These are phyloP conservation scores for Penicillium nucicola DNA, from an alignment of 495 filamentous ascomycete genomes.

Conservation along the genomic window DNA sequence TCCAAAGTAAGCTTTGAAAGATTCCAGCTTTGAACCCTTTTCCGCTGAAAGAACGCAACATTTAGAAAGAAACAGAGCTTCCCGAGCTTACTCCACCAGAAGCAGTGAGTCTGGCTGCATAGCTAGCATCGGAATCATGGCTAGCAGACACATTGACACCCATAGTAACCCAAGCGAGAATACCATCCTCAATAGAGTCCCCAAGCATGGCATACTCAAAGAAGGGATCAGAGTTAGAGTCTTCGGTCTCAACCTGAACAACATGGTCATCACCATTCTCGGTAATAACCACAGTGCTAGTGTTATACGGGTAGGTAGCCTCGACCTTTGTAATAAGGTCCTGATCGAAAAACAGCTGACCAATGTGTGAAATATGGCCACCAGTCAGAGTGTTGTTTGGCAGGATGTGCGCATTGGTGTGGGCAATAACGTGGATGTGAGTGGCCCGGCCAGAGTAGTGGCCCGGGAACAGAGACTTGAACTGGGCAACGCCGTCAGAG, in stretches of 20 bases:
- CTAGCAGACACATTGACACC: conserved; percentile 46
- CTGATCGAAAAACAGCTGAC: conserved; percentile 60
- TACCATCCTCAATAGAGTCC: conserved; percentile 47
- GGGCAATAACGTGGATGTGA: conserved; percentile 47
- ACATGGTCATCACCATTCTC: conserved; percentile 49
- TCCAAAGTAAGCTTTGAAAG: no score
- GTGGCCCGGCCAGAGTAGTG: conserved; percentile 50
- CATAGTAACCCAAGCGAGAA: conserved; percentile 55
- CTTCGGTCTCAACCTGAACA: conserved; percentile 43
- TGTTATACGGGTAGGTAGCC: conserved; percentile 50
- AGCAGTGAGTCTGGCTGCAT: conserved; percentile 5
- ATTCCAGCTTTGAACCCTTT: no score
- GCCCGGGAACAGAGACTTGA: conserved; percentile 51
- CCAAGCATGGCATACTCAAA: conserved; percentile 56
- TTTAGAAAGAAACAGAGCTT: not conserved
- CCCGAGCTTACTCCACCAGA: not conserved
- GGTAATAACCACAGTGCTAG: conserved; percentile 44
- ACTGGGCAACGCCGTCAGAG: conserved; percentile 43
- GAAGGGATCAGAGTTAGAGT: conserved; percentile 51
- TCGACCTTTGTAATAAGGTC: conserved; percentile 44
- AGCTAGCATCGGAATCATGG: conserved; percentile 14
- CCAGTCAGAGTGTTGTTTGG: conserved; percentile 49
- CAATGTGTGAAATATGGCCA: conserved; percentile 51
- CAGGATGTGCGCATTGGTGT: conserved; percentile 38
- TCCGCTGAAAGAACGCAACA: no score